phyloP scores from a whole-genome alignment of 345 rosid genomes.

The Gossypium bickii region DNA sequence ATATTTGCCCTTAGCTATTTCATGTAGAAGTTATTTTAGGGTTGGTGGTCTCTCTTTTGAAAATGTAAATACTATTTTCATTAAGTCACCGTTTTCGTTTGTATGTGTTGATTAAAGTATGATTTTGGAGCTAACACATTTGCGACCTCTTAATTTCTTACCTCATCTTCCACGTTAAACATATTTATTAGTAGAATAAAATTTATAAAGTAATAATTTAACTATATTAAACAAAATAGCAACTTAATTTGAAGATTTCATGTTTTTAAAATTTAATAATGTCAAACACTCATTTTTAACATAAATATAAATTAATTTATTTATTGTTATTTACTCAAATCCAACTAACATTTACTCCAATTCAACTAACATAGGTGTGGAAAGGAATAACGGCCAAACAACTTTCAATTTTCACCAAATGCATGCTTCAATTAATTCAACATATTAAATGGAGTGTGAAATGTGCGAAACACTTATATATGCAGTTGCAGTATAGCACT shows the following conservation, averaged over 20 bases:
- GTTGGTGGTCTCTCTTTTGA: not conserved
- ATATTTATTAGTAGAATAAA: not conserved
- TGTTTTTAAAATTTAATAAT: too few species aligned
- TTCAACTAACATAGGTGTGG: not conserved
- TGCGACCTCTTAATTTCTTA: too few species aligned
- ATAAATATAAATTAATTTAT: too few species aligned
- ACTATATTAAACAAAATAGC: too few species aligned
- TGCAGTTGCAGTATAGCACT: too few species aligned
- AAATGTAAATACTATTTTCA: not conserved
- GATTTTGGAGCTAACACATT: too few species aligned
- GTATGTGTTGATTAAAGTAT: too few species aligned
- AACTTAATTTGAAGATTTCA: not conserved
- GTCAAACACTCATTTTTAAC: too few species aligned
- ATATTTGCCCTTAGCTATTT: not conserved
- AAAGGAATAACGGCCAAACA: not conserved
- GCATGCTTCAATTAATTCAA: not conserved
- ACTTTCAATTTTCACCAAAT: not conserved
- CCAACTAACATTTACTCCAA: too few species aligned
- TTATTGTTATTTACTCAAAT: too few species aligned
- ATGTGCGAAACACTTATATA: not conserved
- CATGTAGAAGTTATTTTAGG: not conserved
- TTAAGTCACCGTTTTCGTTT: too few species aligned
- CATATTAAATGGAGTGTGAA: not conserved
- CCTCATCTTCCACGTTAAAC: too few species aligned
- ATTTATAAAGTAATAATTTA: not conserved